A percentile compares a stretch with the other conserved stretches of the same genome.
phyloP scores from a whole-genome alignment of 1,139 yeast genomes.

The Zygoascus meyerae region DNA sequence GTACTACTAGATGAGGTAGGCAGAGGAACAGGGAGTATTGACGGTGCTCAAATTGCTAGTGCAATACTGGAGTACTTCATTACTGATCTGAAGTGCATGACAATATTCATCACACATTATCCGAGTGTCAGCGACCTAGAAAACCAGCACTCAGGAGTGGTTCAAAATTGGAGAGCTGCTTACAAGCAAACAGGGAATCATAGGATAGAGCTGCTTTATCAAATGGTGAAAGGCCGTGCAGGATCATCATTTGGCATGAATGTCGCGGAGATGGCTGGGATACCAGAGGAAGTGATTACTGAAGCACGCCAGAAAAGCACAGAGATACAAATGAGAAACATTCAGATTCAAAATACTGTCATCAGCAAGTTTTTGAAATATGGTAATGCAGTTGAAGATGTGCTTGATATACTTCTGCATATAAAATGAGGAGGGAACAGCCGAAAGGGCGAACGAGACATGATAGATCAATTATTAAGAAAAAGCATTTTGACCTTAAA shows the following conservation, averaged over 20 bases:
- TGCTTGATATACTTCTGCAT: too few species aligned
- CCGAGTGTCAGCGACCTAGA: constrained; percentile 62
- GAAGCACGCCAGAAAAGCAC: constrained; percentile 24
- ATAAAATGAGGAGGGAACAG: too few species aligned
- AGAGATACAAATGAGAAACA: constrained; percentile 17
- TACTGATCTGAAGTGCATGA: constrained; percentile 44
- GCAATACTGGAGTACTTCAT: constrained; percentile 64
- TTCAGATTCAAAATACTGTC: not conserved
- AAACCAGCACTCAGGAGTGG: constrained; percentile 36
- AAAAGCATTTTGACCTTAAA: too few species aligned
- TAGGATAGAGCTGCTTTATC: constrained; percentile 28
- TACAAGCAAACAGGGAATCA: constrained; percentile 39
- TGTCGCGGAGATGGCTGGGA: constrained; percentile 35
- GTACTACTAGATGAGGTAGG: constrained; percentile 64
- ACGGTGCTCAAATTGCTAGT: constrained; percentile 84
- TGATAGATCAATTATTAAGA: too few species aligned
- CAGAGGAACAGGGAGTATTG: constrained; percentile 76
- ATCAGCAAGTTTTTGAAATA: not conserved
- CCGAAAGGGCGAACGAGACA: too few species aligned
- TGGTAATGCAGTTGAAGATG: too few species aligned
- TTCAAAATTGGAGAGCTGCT: constrained; percentile 72
- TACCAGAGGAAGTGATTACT: constrained; percentile 28
- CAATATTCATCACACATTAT: constrained; percentile 82
- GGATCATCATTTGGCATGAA: constrained; percentile 35
- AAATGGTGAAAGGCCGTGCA: constrained; percentile 32